Evolutionary conservation across 2,329 filamentous ascomycete species (phyloP).

Genomic region (Fusarium brachygibbosum): DNA sequence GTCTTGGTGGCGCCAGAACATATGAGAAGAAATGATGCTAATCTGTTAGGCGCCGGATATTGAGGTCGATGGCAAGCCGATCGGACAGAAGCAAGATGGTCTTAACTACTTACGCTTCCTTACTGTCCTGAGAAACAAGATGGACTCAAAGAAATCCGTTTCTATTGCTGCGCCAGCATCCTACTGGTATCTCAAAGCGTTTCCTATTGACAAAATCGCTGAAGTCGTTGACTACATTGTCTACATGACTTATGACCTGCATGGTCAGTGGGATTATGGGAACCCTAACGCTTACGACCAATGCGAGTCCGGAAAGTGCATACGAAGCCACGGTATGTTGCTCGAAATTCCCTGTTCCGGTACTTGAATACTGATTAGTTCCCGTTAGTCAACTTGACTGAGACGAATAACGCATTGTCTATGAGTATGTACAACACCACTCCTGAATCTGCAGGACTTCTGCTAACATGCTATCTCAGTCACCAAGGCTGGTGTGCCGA

Average conservation of each 20-base stretch:
- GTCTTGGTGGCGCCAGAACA: background rate
- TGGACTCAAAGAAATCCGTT: constrained; percentile 32
- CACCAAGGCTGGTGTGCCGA: constrained; percentile 36
- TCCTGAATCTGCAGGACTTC: background rate
- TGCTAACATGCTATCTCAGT: background rate
- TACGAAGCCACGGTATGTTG: constrained; percentile 4
- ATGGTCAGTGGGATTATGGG: constrained; percentile 12
- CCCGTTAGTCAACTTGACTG: constrained; percentile 52
- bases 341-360: no score
- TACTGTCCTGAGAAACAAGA: background rate
- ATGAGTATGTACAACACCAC: constrained; percentile 39
- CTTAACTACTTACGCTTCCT: background rate
- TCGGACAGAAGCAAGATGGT: background rate
- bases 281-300: constrained; percentile 7
- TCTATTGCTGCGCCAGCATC: constrained; percentile 52
- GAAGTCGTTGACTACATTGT: constrained; percentile 52
- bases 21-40: background rate
- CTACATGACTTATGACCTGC: constrained; percentile 35
- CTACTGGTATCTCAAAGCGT: constrained; percentile 54
- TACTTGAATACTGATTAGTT: no score
- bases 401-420: constrained; percentile 52
- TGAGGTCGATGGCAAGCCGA: background rate
- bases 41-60: background rate
- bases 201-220: constrained; percentile 49
- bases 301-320: background rate